Evolutionary conservation across 129 eudicot species (phyloP).

Genomic region (Kitagawia praeruptora): DNA sequence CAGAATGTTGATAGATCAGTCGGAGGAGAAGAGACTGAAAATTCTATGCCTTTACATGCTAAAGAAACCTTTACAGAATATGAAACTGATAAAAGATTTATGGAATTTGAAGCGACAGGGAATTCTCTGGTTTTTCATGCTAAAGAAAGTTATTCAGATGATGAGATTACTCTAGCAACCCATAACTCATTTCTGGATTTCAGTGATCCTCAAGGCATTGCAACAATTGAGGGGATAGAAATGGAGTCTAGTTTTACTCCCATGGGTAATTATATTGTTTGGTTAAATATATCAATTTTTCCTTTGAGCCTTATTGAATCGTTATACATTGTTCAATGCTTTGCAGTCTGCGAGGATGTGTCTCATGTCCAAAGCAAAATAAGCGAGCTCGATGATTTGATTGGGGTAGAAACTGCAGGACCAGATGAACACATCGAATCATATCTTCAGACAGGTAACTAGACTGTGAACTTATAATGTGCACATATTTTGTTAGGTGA

Average conservation of each 20-base stretch:
- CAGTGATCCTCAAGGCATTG: conserved; percentile 21
- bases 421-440: background rate
- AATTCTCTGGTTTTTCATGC: background rate
- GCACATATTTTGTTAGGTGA: background rate
- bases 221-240: conserved; percentile 22
- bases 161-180: conserved; percentile 12
- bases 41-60: background rate
- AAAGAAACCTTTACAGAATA: background rate
- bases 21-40: background rate
- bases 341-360: conserved; percentile 38
- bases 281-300: background rate
- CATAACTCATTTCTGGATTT: conserved; percentile 18
- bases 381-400: conserved; percentile 39
- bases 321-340: background rate
- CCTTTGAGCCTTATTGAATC: background rate
- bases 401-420: background rate
- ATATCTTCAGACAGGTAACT: background rate
- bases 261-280: conserved; percentile 23
- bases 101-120: conserved; percentile 23
- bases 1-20: background rate
- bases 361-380: conserved; percentile 24
- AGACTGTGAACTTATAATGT: background rate
- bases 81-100: conserved; percentile 20
- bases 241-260: conserved; percentile 23
- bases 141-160: conserved; percentile 10